Base-by-base conservation (phyloP, 257 asterid species). In the Solanum commersonii region DNA sequence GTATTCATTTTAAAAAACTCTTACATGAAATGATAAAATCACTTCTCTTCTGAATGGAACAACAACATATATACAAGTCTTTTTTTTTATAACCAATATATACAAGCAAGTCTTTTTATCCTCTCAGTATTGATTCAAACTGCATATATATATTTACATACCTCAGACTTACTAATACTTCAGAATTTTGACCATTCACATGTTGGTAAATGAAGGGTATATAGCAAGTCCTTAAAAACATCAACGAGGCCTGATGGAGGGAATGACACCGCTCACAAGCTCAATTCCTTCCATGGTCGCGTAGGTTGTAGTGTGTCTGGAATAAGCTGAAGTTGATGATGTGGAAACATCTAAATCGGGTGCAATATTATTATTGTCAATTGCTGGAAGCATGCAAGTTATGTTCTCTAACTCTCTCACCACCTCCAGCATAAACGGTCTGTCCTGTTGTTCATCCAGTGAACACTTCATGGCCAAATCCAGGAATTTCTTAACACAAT, bases 211-310 rank as follows among this genome's bases (percentile, higher is more conserved):
- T 10, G 25, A 42, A 79, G 38, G 33, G 84, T 12, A 29, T 27
- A 67, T 72, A 44, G 37, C 40, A 44, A 44, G 67, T 44, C 85
- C 70, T 81, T 29, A 49, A 20, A 49, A 15, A 16, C 70, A 42
- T 90, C 88, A 89, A 65, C 93, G 87, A 14, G 93, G 90, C 63
- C 85, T 33, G 76, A 91, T 87, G 71, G 87, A 71, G 56, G 88
- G 91, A 89, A 89, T 89, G 27, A 42, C 91, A 46, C 93, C 93
- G 60, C 93, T 91, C 14, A 89, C 87, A 72, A 91, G 91, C 76
- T 89, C 87, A 76, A 88, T 89, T 22, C 90, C 91, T 63, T 91
- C 93, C 23, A 84, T 72, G 3, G 92, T 87, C 23, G 86, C 37
- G 82, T 73, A 89, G 5, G 91, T 87, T 34, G 65, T 18, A 34